A percentile compares a stretch with the other conserved stretches of the same genome.
Evolutionary conservation across 495 filamentous ascomycete genomes (phyloP).

Genomic region (Penicillium cataractarum): DNA sequence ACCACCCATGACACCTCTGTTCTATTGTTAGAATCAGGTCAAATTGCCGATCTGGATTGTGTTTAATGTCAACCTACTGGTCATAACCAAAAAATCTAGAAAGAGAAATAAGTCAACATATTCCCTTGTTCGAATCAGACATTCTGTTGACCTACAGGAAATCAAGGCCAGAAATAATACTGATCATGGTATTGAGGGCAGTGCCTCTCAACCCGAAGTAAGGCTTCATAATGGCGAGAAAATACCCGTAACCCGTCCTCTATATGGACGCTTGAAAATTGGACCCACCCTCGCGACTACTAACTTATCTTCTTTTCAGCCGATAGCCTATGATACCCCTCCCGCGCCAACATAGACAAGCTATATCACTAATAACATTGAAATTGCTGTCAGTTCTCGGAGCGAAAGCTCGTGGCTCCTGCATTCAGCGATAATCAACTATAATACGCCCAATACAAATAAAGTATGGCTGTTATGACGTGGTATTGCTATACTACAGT

Average conservation of each 20-base stretch:
- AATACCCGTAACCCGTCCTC: too few relatives aligned
- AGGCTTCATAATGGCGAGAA: slow-evolving; percentile 28
- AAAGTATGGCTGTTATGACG: neutral
- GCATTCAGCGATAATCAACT: neutral
- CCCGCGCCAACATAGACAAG: neutral
- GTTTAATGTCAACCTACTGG: slow-evolving; percentile 28
- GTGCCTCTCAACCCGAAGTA: slow-evolving; percentile 68
- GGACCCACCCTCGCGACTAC: neutral
- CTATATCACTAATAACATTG: neutral
- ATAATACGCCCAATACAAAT: neutral
- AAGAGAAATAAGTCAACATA: slow-evolving; percentile 11
- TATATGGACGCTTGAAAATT: too few relatives aligned
- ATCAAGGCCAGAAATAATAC: slow-evolving; percentile 68
- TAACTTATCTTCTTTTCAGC: neutral
- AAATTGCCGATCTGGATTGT: neutral
- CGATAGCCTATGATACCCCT: neutral
- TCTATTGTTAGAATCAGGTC: slow-evolving; percentile 18
- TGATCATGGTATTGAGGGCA: slow-evolving; percentile 67
- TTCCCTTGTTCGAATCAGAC: neutral
- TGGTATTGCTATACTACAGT: neutral
- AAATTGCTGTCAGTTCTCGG: neutral
- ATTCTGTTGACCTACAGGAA: slow-evolving; percentile 52
- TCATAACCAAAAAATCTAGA: slow-evolving; percentile 43
- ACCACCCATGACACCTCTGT: slow-evolving; percentile 57
- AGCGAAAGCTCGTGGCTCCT: neutral